A percentile compares a stretch with the other conserved stretches of the same genome.
Evolutionary conservation across 2,329 filamentous ascomycete species (phyloP).

Genomic region (Hymenoscyphus albidus): DNA sequence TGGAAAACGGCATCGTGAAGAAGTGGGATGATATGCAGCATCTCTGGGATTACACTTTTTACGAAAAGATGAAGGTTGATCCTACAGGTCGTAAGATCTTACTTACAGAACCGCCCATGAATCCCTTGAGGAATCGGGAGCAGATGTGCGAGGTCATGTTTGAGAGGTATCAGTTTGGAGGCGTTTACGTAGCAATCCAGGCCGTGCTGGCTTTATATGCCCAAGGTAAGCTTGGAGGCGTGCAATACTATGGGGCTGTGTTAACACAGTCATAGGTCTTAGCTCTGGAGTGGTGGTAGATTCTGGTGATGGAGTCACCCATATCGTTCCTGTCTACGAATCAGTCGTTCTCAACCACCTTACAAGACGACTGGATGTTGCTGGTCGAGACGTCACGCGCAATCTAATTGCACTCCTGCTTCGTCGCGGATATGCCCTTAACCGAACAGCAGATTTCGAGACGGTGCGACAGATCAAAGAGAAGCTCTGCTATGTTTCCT

Average conservation of each 20-base stretch:
- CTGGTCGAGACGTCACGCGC: constrained; percentile 94
- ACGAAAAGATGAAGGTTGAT: constrained; percentile 93
- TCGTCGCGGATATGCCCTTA: constrained; percentile 90
- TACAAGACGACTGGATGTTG: constrained; percentile 88
- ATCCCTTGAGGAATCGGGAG: constrained; percentile 93
- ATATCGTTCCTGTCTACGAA: constrained; percentile 98
- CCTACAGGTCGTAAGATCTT: constrained; percentile 92
- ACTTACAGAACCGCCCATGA: constrained; percentile 95
- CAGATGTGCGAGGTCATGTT: constrained; percentile 99
- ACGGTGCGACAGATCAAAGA: constrained; percentile 99
- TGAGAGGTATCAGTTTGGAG: constrained; percentile 91
- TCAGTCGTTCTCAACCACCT: constrained; percentile 97
- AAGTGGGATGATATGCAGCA: constrained; percentile 99
- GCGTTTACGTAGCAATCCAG: constrained; percentile 97
- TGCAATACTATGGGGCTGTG: background rate
- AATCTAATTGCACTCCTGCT: constrained; percentile 94
- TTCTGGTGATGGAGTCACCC: constrained; percentile 95
- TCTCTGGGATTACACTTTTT: constrained; percentile 98
- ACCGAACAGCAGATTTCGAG: constrained; percentile 97
- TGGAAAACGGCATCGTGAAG: constrained; percentile 99
- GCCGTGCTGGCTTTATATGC: constrained; percentile 94
- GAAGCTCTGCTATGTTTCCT: constrained; percentile 99
- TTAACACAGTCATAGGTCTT: constrained; percentile 53
- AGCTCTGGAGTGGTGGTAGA: constrained; percentile 97
- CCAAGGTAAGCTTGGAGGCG: constrained; percentile 54